A percentile compares a stretch with the other conserved stretches of the same genome.
phyloP scores from a whole-genome alignment of 2,329 filamentous ascomycete species.

The Fusarium coicis region DNA sequence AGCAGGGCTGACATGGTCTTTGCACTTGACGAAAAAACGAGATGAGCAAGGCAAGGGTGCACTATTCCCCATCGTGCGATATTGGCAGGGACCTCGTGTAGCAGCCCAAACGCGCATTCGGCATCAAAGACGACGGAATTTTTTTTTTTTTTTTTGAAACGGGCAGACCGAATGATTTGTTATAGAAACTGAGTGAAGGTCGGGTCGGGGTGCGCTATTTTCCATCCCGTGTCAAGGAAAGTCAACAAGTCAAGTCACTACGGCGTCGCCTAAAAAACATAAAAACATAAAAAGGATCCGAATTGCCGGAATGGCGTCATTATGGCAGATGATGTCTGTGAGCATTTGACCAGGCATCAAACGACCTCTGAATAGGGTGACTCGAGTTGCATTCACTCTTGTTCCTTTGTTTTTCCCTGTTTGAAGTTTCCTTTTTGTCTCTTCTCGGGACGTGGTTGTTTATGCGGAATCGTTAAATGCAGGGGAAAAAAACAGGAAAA shows the following conservation, averaged over 20 bases:
- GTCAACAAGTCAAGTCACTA: background rate
- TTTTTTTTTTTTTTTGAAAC: no score
- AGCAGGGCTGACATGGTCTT: slow-evolving; percentile 18
- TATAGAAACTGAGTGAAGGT: background rate
- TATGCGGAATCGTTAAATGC: slow-evolving; percentile 8
- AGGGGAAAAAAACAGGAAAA: slow-evolving; percentile 24
- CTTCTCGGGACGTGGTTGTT: background rate
- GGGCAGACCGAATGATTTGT: slow-evolving; percentile 5
- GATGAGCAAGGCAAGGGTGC: background rate
- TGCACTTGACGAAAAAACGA: background rate
- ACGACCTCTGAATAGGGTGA: background rate
- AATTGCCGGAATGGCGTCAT: slow-evolving; percentile 14
- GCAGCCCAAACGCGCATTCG: background rate
- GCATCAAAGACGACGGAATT: background rate
- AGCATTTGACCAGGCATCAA: background rate
- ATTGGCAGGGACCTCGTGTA: slow-evolving; percentile 1
- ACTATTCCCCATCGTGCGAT: background rate
- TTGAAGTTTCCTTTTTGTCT: slow-evolving; percentile 2
- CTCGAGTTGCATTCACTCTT: background rate
- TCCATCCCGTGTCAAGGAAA: background rate
- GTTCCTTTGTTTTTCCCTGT: background rate
- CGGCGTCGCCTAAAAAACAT: background rate
- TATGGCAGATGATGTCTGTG: slow-evolving; percentile 4
- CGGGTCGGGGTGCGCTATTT: background rate
- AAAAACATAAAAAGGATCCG: background rate